A percentile compares a stretch with the other conserved stretches of the same genome.
Evolutionary conservation across 148 eudicot species (phyloP).

Genomic region (Camellia japonica): DNA sequence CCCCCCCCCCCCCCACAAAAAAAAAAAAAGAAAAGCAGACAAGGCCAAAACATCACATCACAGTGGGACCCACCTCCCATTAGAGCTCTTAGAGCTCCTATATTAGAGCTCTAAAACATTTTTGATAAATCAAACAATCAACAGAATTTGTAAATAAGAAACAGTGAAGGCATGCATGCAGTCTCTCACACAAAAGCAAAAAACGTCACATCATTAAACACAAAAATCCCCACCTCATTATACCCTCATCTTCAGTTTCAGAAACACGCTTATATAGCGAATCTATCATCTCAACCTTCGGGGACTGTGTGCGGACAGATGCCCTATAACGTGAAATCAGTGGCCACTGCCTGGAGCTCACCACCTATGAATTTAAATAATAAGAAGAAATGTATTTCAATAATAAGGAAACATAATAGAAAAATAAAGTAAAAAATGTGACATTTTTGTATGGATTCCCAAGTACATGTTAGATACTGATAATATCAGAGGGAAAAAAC

Average conservation of each 20-base stretch:
- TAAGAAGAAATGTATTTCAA: too few relatives aligned
- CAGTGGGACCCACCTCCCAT: too few relatives aligned
- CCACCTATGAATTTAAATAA: slow-evolving; percentile 41
- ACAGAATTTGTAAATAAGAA: background rate
- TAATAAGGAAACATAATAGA: background rate
- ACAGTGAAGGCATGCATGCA: background rate
- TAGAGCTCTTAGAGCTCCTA: too few relatives aligned
- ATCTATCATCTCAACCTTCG: slow-evolving; percentile 77
- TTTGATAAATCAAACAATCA: background rate
- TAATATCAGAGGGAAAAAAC: background rate
- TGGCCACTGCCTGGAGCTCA: slow-evolving; percentile 82
- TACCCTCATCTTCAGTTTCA: slow-evolving; percentile 64
- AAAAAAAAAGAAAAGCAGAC: too few relatives aligned
- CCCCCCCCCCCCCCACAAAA: too few relatives aligned
- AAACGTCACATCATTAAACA: background rate
- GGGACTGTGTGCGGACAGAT: slow-evolving; percentile 63
- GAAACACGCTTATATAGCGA: slow-evolving; percentile 59
- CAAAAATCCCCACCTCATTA: slow-evolving; percentile 47
- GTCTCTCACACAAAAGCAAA: too few relatives aligned
- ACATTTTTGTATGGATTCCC: background rate
- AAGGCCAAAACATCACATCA: too few relatives aligned
- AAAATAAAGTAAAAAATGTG: background rate
- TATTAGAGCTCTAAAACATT: too few relatives aligned
- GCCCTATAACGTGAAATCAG: slow-evolving; percentile 72
- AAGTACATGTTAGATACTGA: background rate